Conservation (phyloP, 352 stramenopile genomes). For the Globisporangium irregulare region DNA sequence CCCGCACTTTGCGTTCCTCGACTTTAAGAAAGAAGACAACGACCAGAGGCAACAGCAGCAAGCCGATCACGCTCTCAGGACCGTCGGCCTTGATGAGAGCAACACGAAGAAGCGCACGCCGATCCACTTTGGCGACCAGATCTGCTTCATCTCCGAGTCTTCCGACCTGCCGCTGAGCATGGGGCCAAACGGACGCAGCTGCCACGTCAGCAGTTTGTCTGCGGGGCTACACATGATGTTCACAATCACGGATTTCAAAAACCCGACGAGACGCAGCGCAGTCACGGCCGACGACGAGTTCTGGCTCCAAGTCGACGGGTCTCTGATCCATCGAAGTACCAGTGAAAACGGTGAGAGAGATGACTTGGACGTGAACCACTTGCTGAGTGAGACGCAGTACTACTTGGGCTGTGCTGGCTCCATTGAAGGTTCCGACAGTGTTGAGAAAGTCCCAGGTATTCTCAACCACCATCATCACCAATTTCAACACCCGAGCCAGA, state of each 20-base stretch:
- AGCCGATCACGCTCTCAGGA: slow-evolving; percentile 13
- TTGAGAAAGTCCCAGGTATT: neutral
- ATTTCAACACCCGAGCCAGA: neutral
- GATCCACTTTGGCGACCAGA: slow-evolving; percentile 56
- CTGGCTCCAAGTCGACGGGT: slow-evolving; percentile 49
- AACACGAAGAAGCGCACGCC: slow-evolving; percentile 50
- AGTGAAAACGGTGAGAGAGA: neutral
- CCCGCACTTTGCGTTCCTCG: slow-evolving; percentile 54
- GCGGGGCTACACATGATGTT: slow-evolving; percentile 59
- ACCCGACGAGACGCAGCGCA: slow-evolving; percentile 40
- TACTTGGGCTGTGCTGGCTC: slow-evolving; percentile 54
- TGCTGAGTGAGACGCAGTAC: slow-evolving; percentile 54
- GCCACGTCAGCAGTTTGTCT: slow-evolving; percentile 18
- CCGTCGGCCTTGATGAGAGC: slow-evolving; percentile 29
- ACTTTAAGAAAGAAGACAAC: slow-evolving; percentile 34
- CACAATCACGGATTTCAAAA: slow-evolving; percentile 57
- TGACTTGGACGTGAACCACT: slow-evolving; percentile 30
- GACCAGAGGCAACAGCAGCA: neutral
- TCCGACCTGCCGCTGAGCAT: slow-evolving; percentile 50
- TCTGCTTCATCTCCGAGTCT: slow-evolving; percentile 50
- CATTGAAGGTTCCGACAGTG: slow-evolving; percentile 25
- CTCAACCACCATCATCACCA: neutral
- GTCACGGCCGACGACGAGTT: slow-evolving; percentile 46
- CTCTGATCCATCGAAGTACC: slow-evolving; percentile 11
- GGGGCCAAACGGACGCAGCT: slow-evolving; percentile 37